phyloP scores from a whole-genome alignment of 805 yeast genomes.

The Deakozyma indianensis region DNA sequence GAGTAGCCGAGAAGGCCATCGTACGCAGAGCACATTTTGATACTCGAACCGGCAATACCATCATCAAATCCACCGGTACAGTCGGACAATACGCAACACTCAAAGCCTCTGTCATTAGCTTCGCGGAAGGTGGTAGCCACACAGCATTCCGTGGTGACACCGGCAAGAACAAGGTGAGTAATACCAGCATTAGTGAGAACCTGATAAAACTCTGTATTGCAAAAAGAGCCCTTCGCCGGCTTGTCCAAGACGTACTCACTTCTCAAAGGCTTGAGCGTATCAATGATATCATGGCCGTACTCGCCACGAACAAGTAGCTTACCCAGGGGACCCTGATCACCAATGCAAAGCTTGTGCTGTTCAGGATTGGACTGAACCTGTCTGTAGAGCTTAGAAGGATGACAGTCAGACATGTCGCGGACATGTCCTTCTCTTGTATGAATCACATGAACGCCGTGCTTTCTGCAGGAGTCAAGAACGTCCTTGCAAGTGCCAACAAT shows the following conservation, averaged over 20 bases:
- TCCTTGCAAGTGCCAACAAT: conserved; percentile 12
- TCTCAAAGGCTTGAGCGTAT: conserved; percentile 17
- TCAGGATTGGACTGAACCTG: conserved; percentile 13
- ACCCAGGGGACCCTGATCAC: conserved; percentile 22
- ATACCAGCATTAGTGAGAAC: conserved; percentile 17
- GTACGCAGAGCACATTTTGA: conserved; percentile 13
- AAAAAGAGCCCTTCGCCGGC: conserved; percentile 22
- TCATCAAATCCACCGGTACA: conserved; percentile 16
- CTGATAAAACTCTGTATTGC: conserved; percentile 20
- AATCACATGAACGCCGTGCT: conserved; percentile 17
- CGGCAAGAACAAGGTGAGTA: conserved; percentile 18
- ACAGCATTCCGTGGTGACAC: conserved; percentile 24
- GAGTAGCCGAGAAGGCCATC: conserved; percentile 16
- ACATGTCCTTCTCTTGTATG: conserved; percentile 23
- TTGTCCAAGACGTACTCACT: conserved; percentile 20
- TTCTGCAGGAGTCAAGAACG: conserved; percentile 16
- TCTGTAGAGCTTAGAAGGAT: conserved; percentile 16
- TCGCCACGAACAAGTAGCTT: conserved; percentile 19
- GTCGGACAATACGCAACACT: conserved; percentile 16
- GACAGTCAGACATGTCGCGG: conserved; percentile 18
- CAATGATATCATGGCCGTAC: conserved; percentile 22
- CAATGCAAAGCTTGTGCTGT: conserved; percentile 15
- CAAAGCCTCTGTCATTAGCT: conserved; percentile 22
- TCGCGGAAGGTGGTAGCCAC: conserved; percentile 22
- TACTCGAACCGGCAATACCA: conserved; percentile 11